Percentiles rank a stretch among this genome's conserved stretches.
phyloP scores from a whole-genome alignment of 495 filamentous ascomycete species.

The Lineolata rhizophorae region DNA sequence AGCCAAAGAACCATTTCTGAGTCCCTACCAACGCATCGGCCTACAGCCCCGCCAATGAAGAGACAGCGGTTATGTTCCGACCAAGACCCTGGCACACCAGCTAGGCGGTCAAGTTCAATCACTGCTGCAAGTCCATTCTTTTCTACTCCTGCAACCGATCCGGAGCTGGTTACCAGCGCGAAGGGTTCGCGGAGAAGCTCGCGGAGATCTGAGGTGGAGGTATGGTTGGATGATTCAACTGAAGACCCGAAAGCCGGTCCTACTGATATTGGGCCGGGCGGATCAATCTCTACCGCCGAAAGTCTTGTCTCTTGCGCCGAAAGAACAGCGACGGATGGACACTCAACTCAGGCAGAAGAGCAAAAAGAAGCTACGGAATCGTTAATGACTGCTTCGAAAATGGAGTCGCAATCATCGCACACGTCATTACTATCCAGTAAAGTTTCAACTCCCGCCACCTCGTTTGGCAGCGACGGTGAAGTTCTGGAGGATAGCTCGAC shows the following conservation, averaged over 20 bases:
- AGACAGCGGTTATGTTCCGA: background rate
- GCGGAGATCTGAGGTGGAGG: slow-evolving; percentile 24
- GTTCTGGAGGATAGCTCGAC: no score
- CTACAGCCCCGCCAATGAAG: background rate
- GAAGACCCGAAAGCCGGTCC: slow-evolving; percentile 37
- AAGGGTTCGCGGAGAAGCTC: slow-evolving; percentile 22
- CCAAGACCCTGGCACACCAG: background rate
- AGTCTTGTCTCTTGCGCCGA: background rate
- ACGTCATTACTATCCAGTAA: no score
- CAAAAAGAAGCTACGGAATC: background rate
- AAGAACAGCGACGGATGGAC: background rate
- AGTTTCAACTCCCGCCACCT: no score
- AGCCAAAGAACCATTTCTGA: background rate
- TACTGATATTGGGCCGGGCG: slow-evolving; percentile 19
- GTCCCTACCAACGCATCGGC: background rate
- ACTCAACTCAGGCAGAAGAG: background rate
- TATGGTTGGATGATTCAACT: slow-evolving; percentile 46
- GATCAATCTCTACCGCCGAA: slow-evolving; percentile 13
- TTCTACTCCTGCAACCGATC: slow-evolving; percentile 11
- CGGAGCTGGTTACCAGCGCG: no score
- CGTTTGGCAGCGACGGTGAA: no score
- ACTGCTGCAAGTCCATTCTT: background rate
- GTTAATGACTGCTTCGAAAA: background rate
- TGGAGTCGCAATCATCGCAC: no score
- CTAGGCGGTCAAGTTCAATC: background rate